phyloP scores from a whole-genome alignment of 495 filamentous ascomycete genomes.

The Neurospora intermedia region DNA sequence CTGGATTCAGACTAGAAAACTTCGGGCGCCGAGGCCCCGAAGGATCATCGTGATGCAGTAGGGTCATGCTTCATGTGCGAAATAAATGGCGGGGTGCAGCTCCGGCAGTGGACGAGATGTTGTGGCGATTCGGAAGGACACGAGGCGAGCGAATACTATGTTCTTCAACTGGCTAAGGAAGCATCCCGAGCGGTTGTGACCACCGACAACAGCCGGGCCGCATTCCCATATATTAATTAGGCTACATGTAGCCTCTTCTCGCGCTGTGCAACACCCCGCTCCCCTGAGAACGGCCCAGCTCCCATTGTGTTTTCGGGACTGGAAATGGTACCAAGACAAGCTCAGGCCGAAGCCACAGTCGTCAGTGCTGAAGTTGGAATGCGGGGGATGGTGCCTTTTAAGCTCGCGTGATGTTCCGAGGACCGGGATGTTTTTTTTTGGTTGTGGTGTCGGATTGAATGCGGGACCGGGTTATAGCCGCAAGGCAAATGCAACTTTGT shows the following conservation, averaged over 20 bases:
- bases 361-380: background rate
- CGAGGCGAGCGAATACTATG: background rate
- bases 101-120: background rate
- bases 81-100: conserved; percentile 2
- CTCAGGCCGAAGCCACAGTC: background rate
- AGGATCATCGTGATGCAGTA: background rate
- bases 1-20: conserved; percentile 2
- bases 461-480: background rate
- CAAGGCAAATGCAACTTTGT: background rate
- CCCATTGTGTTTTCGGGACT: background rate
- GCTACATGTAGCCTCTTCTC: background rate
- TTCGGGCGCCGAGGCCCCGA: conserved; percentile 6
- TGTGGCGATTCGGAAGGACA: background rate
- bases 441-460: background rate
- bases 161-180: background rate
- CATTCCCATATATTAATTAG: conserved; percentile 10
- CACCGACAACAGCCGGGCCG: conserved; percentile 5
- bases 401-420: background rate
- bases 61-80: background rate
- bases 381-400: background rate
- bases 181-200: conserved; percentile 4
- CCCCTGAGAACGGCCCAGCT: background rate
- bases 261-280: background rate
- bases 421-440: background rate
- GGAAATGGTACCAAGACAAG: background rate